These are phyloP conservation scores for Quercus parvula DNA, from an alignment of 306 rosid species.

Conservation along the genomic window DNA sequence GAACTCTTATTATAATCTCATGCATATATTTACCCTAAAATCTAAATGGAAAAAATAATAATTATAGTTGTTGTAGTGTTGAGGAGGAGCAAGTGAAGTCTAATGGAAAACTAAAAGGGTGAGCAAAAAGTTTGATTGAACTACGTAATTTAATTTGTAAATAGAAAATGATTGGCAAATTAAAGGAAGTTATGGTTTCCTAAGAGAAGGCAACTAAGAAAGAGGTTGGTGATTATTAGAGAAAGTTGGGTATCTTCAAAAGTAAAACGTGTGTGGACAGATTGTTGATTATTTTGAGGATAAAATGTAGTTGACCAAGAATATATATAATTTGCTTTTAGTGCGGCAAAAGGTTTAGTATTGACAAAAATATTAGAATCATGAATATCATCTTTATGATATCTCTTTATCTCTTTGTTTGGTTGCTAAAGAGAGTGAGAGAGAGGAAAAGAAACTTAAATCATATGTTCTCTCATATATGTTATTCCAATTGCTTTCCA, in stretches of 20 bases:
- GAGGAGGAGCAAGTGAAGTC: slow-evolving; percentile 40
- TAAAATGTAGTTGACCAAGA: slow-evolving; percentile 49
- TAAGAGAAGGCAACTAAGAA: slow-evolving; percentile 43
- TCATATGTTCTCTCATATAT: not conserved
- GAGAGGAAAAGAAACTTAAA: slow-evolving; percentile 25
- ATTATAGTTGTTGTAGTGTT: slow-evolving; percentile 30
- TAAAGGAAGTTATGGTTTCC: slow-evolving; percentile 44
- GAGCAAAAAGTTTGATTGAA: slow-evolving; percentile 4
- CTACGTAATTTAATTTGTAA: slow-evolving; percentile 33
- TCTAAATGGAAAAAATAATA: slow-evolving; percentile 34
- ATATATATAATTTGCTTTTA: slow-evolving; percentile 20
- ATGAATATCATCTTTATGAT: slow-evolving; percentile 26
- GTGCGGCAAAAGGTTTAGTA: slow-evolving; percentile 25
- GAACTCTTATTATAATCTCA: slow-evolving; percentile 19
- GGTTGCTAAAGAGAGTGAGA: slow-evolving; percentile 34
- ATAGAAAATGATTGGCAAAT: slow-evolving; percentile 49
- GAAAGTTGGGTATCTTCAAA: slow-evolving; percentile 29
- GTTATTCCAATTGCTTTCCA: not conserved
- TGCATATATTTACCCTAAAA: slow-evolving; percentile 3
- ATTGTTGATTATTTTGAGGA: slow-evolving; percentile 30
- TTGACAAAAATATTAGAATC: slow-evolving; percentile 19
- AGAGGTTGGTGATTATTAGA: slow-evolving; percentile 34
- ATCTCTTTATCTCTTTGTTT: slow-evolving; percentile 35
- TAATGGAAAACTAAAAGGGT: slow-evolving; percentile 16
- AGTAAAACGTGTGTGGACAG: slow-evolving; percentile 20